Percentiles rank a stretch among this genome's conserved stretches.
Conservation (phyloP, 2,329 filamentous ascomycete species). For the Hymenoscyphus salicellus region DNA sequence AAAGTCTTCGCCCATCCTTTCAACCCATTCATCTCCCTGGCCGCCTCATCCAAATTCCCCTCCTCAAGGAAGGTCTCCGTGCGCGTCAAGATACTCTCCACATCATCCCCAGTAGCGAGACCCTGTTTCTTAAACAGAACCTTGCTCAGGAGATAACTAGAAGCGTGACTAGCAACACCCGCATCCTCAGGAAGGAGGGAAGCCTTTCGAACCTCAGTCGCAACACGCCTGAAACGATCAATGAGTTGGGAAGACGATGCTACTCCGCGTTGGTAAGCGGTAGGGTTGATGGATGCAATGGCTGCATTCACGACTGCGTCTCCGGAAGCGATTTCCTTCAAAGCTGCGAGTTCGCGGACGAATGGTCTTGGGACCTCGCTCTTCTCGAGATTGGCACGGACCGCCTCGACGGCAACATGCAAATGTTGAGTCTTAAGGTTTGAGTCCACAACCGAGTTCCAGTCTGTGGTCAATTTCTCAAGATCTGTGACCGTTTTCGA, state of each 20-base stretch:
- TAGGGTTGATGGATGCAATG: slow-evolving; percentile 92
- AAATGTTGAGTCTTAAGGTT: slow-evolving; percentile 95
- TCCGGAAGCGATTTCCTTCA: slow-evolving; percentile 85
- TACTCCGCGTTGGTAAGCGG: slow-evolving; percentile 88
- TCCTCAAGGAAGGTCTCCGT: slow-evolving; percentile 90
- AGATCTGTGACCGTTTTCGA: slow-evolving; percentile 75
- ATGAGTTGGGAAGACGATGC: slow-evolving; percentile 81
- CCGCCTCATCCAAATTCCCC: slow-evolving; percentile 85
- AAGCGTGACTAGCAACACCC: slow-evolving; percentile 89
- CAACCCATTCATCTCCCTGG: slow-evolving; percentile 90
- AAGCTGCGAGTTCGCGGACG: slow-evolving; percentile 84
- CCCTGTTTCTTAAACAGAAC: slow-evolving; percentile 94
- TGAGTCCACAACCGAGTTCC: slow-evolving; percentile 85
- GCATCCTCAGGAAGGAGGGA: slow-evolving; percentile 88
- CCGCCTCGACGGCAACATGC: slow-evolving; percentile 91
- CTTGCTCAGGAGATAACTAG: slow-evolving; percentile 85
- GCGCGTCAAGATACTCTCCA: slow-evolving; percentile 87
- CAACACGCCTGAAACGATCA: slow-evolving; percentile 92
- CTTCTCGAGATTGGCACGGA: slow-evolving; percentile 77
- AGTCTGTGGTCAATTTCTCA: slow-evolving; percentile 81
- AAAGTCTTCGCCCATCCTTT: slow-evolving; percentile 94
- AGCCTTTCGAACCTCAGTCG: slow-evolving; percentile 89
- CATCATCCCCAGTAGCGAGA: slow-evolving; percentile 77
- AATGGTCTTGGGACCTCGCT: slow-evolving; percentile 76
- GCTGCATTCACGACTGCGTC: slow-evolving; percentile 87